Evolutionary conservation across 441 rosid species (phyloP).

Genomic region (Pelargonium fulgidum): DNA sequence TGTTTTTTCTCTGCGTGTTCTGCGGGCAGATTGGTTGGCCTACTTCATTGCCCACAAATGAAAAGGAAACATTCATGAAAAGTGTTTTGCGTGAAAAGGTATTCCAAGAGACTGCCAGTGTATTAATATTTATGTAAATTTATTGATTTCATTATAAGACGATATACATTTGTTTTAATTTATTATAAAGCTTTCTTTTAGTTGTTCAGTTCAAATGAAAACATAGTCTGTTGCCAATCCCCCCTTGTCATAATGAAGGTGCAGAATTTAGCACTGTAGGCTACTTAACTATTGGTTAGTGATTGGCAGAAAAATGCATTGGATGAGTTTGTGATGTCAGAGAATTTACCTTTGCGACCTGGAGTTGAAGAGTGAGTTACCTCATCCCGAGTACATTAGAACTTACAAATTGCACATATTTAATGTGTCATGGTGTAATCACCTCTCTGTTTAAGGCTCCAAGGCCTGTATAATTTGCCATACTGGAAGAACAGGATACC

Average conservation of each 20-base stretch:
- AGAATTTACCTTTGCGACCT: conserved; percentile 69
- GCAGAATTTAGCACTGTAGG: conserved; percentile 10
- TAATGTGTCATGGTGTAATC: background rate
- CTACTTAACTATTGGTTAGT: conserved; percentile 22
- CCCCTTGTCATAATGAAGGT: background rate
- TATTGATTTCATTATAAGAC: background rate
- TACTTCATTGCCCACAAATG: conserved; percentile 78
- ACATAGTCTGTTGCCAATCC: background rate
- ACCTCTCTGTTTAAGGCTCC: background rate
- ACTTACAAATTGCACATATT: conserved; percentile 3
- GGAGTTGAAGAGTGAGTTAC: conserved; percentile 73
- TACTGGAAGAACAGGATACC: background rate
- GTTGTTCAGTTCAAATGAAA: background rate
- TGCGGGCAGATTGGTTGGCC: conserved; percentile 94
- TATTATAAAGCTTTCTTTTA: background rate
- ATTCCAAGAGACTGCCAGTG: background rate
- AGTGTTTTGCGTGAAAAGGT: conserved; percentile 74
- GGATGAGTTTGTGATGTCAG: conserved; percentile 54
- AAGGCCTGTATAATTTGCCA: background rate
- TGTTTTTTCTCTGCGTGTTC: conserved; percentile 5
- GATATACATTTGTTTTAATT: background rate
- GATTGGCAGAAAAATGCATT: conserved; percentile 65
- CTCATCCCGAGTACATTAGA: conserved; percentile 11
- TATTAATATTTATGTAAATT: no score
- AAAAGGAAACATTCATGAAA: conserved; percentile 62